Base-by-base conservation (phyloP, 2,329 filamentous ascomycete species). In the Ilyonectria mors-panacis region DNA sequence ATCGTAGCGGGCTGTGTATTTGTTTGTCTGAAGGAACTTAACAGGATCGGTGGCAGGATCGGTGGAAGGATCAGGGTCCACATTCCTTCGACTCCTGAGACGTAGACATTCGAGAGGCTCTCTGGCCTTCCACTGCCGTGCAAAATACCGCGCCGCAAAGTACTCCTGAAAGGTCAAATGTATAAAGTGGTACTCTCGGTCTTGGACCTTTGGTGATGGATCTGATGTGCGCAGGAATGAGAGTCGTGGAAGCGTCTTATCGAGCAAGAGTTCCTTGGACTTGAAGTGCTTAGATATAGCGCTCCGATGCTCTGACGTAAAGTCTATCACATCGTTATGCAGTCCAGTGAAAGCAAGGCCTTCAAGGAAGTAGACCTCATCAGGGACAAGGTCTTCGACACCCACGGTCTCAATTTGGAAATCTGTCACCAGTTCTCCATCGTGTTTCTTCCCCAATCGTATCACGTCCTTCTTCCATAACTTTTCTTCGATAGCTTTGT, bases 161-260 rank as follows among this genome's bases (percentile, higher is more conserved):
- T 76, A 83, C 67, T 84, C 82, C 63, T 84, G 81, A 66, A 81
- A 82, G 1, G 82, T 83, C 10, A 83, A 67, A 65, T 85, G 82
- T 28, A 84, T 26, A 53, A 85, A 84, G 64, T 84, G 78, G 59
- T 82, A 83, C 26, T 39, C 76, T 63, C 55, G 70, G 21, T 72
- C 35, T n/a, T 62, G 9, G 5, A 59, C 26, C 2, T 74, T 23
- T 58, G 61, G 28, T 19, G 65, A 73, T 7, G 63, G 21, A 51
- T 79, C 76, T 42, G 81, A 81, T 3, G 77, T 76, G 3, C 80
- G 78, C 6, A 82, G 66, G 70, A 82, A 83, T 10, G 82, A 84
- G 9, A 83, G 69, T 5, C 28, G 51, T 57, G 42, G n/a, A 45
- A 77, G 66, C 1, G 51, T 73, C 30, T 73, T 45, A 28, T 70